Percentiles rank a stretch among this genome's conserved stretches.
phyloP scores from a whole-genome alignment of 106 monocot species.

The Acanthochlamys bracteata region DNA sequence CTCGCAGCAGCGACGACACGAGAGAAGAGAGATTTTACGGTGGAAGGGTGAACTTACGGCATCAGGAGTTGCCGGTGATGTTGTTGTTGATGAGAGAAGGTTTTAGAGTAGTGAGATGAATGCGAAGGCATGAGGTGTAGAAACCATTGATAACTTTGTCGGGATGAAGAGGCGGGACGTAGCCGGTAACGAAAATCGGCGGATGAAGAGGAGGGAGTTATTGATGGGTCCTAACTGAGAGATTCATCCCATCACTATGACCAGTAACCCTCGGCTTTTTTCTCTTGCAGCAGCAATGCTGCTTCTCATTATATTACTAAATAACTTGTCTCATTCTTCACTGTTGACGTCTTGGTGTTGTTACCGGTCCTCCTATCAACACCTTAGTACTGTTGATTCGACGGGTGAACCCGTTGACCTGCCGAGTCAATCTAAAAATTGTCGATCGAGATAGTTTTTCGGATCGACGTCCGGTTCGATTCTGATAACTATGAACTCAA shows the following conservation, averaged over 20 bases:
- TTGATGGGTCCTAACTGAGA: not conserved
- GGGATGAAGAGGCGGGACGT: conserved; percentile 46
- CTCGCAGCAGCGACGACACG: conserved; percentile 3
- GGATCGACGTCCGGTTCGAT: too few relatives aligned
- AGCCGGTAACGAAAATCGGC: not conserved
- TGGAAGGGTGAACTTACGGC: conserved; percentile 42
- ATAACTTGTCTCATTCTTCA: not conserved
- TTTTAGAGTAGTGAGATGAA: conserved; percentile 47
- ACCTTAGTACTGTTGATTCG: too few relatives aligned
- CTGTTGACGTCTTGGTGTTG: too few relatives aligned
- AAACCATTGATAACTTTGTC: conserved; percentile 55
- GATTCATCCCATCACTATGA: conserved; percentile 3
- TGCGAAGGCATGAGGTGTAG: conserved; percentile 76
- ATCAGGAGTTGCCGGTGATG: conserved; percentile 37
- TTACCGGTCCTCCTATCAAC: too few relatives aligned
- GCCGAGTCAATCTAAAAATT: too few relatives aligned
- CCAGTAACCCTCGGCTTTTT: not conserved
- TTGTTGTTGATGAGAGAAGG: conserved; percentile 7
- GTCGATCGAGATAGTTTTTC: too few relatives aligned
- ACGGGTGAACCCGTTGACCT: too few relatives aligned
- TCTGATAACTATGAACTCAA: too few relatives aligned
- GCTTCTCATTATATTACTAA: not conserved
- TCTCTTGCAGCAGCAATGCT: not conserved
- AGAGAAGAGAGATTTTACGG: conserved; percentile 46
- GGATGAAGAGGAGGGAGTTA: conserved; percentile 3